Evolutionary conservation across 2,329 filamentous ascomycete genomes (phyloP).

Genomic region (Elsinoe ampelina): DNA sequence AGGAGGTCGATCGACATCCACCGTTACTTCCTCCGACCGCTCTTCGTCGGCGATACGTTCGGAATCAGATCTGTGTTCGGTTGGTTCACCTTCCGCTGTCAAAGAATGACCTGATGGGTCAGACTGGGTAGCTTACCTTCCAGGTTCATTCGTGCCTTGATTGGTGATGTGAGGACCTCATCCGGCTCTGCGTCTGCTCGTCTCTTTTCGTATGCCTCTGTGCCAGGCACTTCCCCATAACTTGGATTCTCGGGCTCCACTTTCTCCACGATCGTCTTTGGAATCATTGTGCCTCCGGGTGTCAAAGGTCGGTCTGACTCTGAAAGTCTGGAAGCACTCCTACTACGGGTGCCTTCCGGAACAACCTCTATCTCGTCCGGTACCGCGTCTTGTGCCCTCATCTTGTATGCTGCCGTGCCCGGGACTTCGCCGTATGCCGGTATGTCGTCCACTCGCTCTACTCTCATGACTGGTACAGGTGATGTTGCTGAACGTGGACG

Average conservation of each 20-base stretch:
- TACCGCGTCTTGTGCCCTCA: conserved; percentile 49
- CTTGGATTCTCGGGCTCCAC: conserved; percentile 48
- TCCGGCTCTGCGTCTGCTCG: conserved; percentile 52
- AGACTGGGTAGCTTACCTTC: conserved; percentile 45
- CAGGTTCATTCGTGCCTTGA: conserved; percentile 35
- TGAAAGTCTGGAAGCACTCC: conserved; percentile 29
- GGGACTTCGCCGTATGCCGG: conserved; percentile 53
- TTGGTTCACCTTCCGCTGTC: conserved; percentile 53
- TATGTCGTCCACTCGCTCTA: conserved; percentile 52
- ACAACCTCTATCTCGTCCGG: conserved; percentile 56
- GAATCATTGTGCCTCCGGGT: conserved; percentile 45
- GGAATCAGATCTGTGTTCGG: conserved; percentile 39
- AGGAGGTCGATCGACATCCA: conserved; percentile 3
- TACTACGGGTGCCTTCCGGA: conserved; percentile 34
- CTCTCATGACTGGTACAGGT: conserved; percentile 51
- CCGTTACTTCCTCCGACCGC: neutral
- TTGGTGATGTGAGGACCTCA: conserved; percentile 42
- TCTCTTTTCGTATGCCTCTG: conserved; percentile 46
- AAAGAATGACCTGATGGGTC: conserved; percentile 32
- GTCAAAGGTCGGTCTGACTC: conserved; percentile 38
- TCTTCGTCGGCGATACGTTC: conserved; percentile 16
- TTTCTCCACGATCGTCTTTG: conserved; percentile 53
- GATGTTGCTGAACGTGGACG: conserved; percentile 34
- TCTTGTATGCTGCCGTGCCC: conserved; percentile 51
- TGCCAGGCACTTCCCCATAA: conserved; percentile 54